These are phyloP conservation scores for Colletotrichum sp. DNA, from an alignment of 2,329 filamentous ascomycete genomes.

Conservation along the genomic window DNA sequence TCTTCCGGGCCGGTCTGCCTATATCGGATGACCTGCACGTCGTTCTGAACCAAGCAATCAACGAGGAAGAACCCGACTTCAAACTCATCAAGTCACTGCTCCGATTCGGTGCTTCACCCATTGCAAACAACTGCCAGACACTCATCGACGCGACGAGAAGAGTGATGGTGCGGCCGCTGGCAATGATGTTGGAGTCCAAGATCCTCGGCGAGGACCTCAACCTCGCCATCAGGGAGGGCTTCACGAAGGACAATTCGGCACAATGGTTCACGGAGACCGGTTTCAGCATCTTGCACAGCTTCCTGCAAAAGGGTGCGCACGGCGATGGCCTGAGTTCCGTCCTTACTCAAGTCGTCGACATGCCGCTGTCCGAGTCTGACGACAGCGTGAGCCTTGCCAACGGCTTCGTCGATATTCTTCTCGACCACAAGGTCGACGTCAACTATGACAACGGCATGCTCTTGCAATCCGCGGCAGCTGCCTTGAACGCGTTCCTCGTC, in stretches of 20 bases:
- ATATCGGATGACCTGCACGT: constrained; percentile 55
- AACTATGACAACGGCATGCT: constrained; percentile 55
- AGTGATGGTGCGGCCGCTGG: constrained; percentile 41
- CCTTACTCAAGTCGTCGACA: constrained; percentile 51
- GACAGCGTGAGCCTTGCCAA: constrained; percentile 45
- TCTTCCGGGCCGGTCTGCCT: constrained; percentile 57
- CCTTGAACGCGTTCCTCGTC: constrained; percentile 55
- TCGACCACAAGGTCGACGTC: constrained; percentile 48
- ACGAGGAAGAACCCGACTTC: constrained; percentile 46
- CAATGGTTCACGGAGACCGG: constrained; percentile 55
- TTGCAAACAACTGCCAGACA: constrained; percentile 56
- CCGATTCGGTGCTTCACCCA: constrained; percentile 55
- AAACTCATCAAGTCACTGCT: constrained; percentile 18
- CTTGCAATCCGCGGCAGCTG: constrained; percentile 58
- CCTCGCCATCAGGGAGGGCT: constrained; percentile 49
- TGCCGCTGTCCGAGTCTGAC: constrained; percentile 33
- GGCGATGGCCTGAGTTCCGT: constrained; percentile 51
- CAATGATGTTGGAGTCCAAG: constrained; percentile 45
- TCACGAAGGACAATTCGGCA: constrained; percentile 42
- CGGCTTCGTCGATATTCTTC: constrained; percentile 49
- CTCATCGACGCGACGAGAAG: constrained; percentile 53
- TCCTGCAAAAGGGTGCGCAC: constrained; percentile 54
- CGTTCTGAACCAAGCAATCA: constrained; percentile 55
- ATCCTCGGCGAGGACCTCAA: constrained; percentile 49
- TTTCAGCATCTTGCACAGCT: constrained; percentile 48